Percentiles rank a stretch among this genome's conserved stretches.
Evolutionary conservation across 2,329 filamentous ascomycete species (phyloP).

Genomic region (Fusarium torulosum): DNA sequence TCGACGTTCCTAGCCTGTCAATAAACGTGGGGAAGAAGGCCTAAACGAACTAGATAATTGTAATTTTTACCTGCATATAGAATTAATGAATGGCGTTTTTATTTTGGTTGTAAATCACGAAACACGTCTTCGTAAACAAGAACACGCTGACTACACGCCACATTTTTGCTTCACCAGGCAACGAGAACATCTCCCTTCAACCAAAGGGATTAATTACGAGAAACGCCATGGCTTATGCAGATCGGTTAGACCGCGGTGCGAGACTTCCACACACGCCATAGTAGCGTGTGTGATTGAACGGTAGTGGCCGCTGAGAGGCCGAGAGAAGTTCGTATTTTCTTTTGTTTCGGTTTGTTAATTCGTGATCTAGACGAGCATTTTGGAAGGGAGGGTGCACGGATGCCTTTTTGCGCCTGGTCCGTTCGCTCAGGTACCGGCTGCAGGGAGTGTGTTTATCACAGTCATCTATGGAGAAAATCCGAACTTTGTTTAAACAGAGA

Average conservation of each 20-base stretch:
- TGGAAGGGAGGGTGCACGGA: neutral
- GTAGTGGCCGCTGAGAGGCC: neutral
- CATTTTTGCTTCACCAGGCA: conserved; percentile 6
- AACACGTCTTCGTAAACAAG: neutral
- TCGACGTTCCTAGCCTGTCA: conserved; percentile 57
- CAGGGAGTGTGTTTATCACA: conserved; percentile 27
- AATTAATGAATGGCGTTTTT: conserved; percentile 35
- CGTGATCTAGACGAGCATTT: neutral
- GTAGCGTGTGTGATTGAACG: neutral
- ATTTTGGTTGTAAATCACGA: neutral
- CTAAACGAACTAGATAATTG: neutral
- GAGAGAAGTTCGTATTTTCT: neutral
- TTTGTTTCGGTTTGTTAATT: neutral
- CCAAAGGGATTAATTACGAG: conserved; percentile 7
- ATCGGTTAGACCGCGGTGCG: conserved; percentile 20
- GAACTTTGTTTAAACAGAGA: too few species aligned
- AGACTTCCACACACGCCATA: neutral
- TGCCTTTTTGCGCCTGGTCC: neutral
- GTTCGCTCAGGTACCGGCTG: neutral
- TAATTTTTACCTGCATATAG: conserved; percentile 10
- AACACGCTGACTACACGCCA: conserved; percentile 6
- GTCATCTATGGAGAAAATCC: conserved; percentile 9
- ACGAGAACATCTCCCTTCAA: conserved; percentile 11
- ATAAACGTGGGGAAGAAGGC: conserved; percentile 51
- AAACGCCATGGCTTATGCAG: conserved; percentile 19